Evolutionary conservation across 768 basidiomycete genomes (phyloP).

Genomic region (Macrolepiota fuliginosa): DNA sequence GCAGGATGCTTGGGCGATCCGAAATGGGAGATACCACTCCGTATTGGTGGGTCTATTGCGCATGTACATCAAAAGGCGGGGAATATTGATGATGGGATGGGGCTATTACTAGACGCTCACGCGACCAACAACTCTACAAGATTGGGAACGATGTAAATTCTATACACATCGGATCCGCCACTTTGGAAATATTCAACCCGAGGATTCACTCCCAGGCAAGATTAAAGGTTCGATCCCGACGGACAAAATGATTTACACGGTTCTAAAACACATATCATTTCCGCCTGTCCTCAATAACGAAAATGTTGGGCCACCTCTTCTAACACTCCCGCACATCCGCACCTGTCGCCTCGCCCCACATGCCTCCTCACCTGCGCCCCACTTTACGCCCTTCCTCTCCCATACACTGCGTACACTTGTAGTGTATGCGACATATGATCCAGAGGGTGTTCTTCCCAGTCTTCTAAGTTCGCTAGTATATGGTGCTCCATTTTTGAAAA

Average conservation of each 20-base stretch:
- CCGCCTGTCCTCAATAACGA: background rate
- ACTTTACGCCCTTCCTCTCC: slow-evolving; percentile 2
- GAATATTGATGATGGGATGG: background rate
- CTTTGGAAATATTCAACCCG: background rate
- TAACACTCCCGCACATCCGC: slow-evolving; percentile 8
- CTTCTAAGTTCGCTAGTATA: background rate
- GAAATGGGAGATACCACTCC: background rate
- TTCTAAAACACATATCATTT: background rate
- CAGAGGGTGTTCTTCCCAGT: background rate
- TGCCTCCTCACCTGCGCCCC: background rate
- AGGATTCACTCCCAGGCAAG: background rate
- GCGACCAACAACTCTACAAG: background rate
- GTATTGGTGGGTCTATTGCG: background rate
- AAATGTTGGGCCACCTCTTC: background rate
- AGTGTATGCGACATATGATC: background rate
- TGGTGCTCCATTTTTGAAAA: background rate
- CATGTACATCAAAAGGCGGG: background rate
- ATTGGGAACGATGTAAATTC: slow-evolving; percentile 9
- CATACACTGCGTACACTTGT: background rate
- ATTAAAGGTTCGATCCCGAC: slow-evolving; percentile 3
- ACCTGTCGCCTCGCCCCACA: slow-evolving; percentile 4
- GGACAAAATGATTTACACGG: slow-evolving; percentile 5
- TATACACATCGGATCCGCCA: slow-evolving; percentile 3
- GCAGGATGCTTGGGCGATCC: slow-evolving; percentile 5
- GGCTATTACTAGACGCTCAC: background rate